Base-by-base conservation (phyloP, 176 grass and related monocot genomes). In the Cenchrus purpureus region DNA sequence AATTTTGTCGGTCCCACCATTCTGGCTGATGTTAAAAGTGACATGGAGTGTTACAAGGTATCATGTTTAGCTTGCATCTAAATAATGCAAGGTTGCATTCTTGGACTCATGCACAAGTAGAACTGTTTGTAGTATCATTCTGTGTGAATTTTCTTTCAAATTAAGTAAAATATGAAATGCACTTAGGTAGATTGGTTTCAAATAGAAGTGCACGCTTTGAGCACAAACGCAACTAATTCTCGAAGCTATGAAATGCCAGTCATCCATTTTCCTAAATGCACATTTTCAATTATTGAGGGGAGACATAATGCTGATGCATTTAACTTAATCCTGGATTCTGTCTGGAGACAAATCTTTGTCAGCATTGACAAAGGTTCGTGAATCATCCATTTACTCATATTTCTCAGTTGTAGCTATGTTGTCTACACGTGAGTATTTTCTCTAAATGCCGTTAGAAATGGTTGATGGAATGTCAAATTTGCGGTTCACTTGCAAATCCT, bases 1-100 rank as follows among this genome's bases (percentile, higher is more conserved):
- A 95, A 98, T 84, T 98, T 98, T 92, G 88, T 98, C 45, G 93
- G 96, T 66, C 96, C 96, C 73, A 98, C 93, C 11, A 81, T 98
- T 78, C 82, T 98, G 74, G 93, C 93, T 89, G 96, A 95, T 87
- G 81, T 95, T 73, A 81, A 77, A 74, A 78, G 88, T 89, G 93
- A 95, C 40, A 92, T 98, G 96, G 89, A 98, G 65, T 98, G 96
- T 83, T 98, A 98, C 73, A 88, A 94, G 88, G 96, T 98, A 8
- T 40, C 37, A 40, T 42, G 65, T 75, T 67, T 85, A 29, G 74
- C 19, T 46, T 80, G 42, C 74, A 83, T 71, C 15, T 80, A 9
- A 79, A 19, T 20, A 77, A 67, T 40, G 15, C 20, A 43, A 65
- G 7, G 10, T 80, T 10, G 15, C 58, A 73, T 57, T 81, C 0